A percentile compares a stretch with the other conserved stretches of the same genome.
Evolutionary conservation across 257 asterid genomes (phyloP).

Genomic region (Solanum acaule): DNA sequence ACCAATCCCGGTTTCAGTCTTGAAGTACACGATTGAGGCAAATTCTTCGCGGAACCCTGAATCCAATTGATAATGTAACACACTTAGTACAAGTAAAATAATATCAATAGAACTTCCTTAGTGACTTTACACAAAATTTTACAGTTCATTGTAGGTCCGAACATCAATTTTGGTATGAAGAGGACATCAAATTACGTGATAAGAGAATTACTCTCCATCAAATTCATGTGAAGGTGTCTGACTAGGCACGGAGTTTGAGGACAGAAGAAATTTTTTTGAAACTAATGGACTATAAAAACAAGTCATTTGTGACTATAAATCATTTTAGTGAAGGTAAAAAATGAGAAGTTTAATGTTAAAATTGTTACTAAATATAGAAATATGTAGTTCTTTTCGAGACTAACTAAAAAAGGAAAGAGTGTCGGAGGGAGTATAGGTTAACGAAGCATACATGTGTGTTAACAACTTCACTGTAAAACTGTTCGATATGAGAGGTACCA

Average conservation of each 20-base stretch:
- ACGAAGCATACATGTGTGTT: no score
- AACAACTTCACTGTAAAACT: no score
- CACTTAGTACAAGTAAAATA: not conserved
- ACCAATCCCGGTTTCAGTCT: slow-evolving; percentile 70
- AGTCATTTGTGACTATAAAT: not conserved
- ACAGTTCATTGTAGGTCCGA: not conserved
- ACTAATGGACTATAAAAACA: not conserved
- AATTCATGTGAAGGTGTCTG: not conserved
- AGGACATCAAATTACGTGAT: not conserved
- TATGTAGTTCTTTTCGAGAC: not conserved
- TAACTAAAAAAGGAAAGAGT: not conserved
- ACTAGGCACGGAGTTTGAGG: not conserved
- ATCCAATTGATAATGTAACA: not conserved
- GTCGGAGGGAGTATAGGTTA: no score
- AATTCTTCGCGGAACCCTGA: slow-evolving; percentile 78
- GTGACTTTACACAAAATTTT: not conserved
- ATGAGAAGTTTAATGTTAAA: not conserved
- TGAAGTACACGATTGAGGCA: slow-evolving; percentile 58
- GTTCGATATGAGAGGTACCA: no score
- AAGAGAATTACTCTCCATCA: not conserved
- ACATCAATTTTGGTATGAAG: not conserved
- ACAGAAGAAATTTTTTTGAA: not conserved
- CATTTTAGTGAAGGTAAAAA: not conserved
- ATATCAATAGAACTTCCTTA: not conserved
- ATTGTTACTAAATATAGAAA: not conserved